phyloP scores from a whole-genome alignment of 306 rosid genomes.

The Acmispon strigosus region DNA sequence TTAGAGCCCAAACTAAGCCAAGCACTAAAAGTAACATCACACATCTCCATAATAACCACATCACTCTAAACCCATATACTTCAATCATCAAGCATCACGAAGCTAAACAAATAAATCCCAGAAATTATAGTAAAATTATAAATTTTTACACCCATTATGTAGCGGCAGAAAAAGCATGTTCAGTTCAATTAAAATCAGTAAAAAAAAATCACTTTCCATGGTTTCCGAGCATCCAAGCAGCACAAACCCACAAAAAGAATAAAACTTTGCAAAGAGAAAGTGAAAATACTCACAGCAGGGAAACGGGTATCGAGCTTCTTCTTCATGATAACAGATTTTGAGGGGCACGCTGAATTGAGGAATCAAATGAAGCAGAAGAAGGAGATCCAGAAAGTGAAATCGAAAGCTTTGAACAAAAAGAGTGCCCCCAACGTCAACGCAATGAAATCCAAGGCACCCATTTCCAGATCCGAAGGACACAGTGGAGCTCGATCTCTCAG shows the following conservation, averaged over 20 bases:
- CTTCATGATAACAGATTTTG: constrained; percentile 65
- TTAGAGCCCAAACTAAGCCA: not conserved
- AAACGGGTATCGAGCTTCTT: constrained; percentile 99
- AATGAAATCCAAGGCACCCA: constrained; percentile 35
- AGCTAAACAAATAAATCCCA: not conserved
- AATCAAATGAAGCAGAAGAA: not conserved
- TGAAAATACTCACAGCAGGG: constrained; percentile 70
- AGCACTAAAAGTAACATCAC: not conserved
- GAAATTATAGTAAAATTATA: not conserved
- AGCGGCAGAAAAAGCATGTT: not conserved
- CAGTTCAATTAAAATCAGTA: not conserved
- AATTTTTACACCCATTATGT: not conserved
- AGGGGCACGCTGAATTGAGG: not conserved
- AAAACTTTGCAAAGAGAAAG: not conserved
- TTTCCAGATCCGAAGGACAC: constrained; percentile 56
- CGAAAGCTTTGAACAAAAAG: constrained; percentile 28
- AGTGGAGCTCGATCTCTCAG: not conserved
- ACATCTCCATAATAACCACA: not conserved
- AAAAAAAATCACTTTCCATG: not conserved
- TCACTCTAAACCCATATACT: not conserved
- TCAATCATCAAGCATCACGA: constrained; percentile 5
- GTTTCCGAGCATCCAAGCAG: constrained; percentile 13
- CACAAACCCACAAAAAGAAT: not conserved
- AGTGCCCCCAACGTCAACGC: constrained; percentile 15
- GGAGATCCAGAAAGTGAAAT: constrained; percentile 22